Percentiles rank a stretch among this genome's conserved stretches.
These are phyloP conservation scores for Hymenoscyphus infarciens DNA, from an alignment of 2,329 filamentous ascomycete genomes.

Conservation along the genomic window DNA sequence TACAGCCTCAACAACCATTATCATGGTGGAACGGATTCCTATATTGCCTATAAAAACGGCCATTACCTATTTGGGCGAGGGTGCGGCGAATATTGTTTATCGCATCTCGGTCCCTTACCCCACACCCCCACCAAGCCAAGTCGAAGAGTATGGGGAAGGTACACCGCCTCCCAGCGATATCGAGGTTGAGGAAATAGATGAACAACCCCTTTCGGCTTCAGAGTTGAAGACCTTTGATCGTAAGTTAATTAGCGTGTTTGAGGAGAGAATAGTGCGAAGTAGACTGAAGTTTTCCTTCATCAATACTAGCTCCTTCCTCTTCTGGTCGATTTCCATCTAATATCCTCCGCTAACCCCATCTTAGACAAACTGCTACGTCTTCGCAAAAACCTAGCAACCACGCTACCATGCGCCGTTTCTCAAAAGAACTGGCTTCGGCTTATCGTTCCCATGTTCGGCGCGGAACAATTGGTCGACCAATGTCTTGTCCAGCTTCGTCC, in stretches of 20 bases:
- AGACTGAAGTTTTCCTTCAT: background rate
- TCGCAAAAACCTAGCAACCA: slow-evolving; percentile 53
- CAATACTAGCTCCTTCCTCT: background rate
- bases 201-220: background rate
- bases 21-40: slow-evolving; percentile 5
- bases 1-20: background rate
- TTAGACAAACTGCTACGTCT: slow-evolving; percentile 55
- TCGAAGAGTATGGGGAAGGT: slow-evolving; percentile 37
- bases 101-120: slow-evolving; percentile 44
- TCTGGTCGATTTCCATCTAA: background rate
- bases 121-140: slow-evolving; percentile 25
- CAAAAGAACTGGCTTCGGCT: slow-evolving; percentile 47
- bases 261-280: background rate
- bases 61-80: slow-evolving; percentile 55
- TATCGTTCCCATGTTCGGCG: slow-evolving; percentile 53
- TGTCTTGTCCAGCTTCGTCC: slow-evolving; percentile 47
- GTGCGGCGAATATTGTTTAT: slow-evolving; percentile 75
- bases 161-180: slow-evolving; percentile 29
- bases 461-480: slow-evolving; percentile 53
- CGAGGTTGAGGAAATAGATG: slow-evolving; percentile 13
- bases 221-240: slow-evolving; percentile 11
- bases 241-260: slow-evolving; percentile 10
- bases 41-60: slow-evolving; percentile 6
- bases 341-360: slow-evolving; percentile 18
- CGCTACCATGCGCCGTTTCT: slow-evolving; percentile 40